Conservation (phyloP, 2,329 filamentous ascomycete species). For the Colletotrichum viniferum region DNA sequence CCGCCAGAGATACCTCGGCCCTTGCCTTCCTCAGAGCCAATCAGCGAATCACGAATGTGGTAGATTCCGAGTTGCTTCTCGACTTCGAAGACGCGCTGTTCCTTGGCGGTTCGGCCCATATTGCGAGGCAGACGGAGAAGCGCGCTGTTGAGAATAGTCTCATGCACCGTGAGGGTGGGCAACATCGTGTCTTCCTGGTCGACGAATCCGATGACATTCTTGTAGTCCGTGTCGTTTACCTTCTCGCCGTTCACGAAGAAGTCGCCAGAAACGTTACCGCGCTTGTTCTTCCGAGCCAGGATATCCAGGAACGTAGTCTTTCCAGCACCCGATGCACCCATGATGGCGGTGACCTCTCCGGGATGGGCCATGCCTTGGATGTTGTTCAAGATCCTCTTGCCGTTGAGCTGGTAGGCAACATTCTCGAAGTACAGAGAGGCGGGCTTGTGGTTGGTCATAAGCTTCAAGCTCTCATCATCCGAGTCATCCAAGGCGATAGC, state of each 20-base stretch:
- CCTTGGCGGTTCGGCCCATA: conserved; percentile 87
- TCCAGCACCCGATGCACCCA: conserved; percentile 96
- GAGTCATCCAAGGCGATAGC: conserved; percentile 86
- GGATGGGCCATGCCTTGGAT: conserved; percentile 89
- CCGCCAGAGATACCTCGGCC: conserved; percentile 96
- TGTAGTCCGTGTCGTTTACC: conserved; percentile 82
- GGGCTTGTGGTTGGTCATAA: conserved; percentile 91
- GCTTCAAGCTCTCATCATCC: conserved; percentile 81
- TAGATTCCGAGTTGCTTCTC: conserved; percentile 95
- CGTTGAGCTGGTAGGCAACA: conserved; percentile 84
- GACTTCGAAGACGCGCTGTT: conserved; percentile 89
- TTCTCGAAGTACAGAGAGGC: conserved; percentile 88
- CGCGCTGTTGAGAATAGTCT: conserved; percentile 95
- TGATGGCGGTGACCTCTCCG: conserved; percentile 95
- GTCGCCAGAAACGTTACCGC: conserved; percentile 76
- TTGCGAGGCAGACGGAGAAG: conserved; percentile 88
- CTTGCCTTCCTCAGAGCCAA: conserved; percentile 93
- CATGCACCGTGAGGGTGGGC: conserved; percentile 93
- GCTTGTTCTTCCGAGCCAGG: conserved; percentile 94
- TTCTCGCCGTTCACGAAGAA: conserved; percentile 96
- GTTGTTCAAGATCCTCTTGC: conserved; percentile 80
- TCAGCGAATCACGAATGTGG: conserved; percentile 91
- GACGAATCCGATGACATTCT: conserved; percentile 92
- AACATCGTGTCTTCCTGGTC: conserved; percentile 98
- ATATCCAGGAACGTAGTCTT: conserved; percentile 98